A percentile compares a stretch with the other conserved stretches of the same genome.
Evolutionary conservation across 805 yeast genomes (phyloP).

Genomic region (Saccharomycopsis fermentans): DNA sequence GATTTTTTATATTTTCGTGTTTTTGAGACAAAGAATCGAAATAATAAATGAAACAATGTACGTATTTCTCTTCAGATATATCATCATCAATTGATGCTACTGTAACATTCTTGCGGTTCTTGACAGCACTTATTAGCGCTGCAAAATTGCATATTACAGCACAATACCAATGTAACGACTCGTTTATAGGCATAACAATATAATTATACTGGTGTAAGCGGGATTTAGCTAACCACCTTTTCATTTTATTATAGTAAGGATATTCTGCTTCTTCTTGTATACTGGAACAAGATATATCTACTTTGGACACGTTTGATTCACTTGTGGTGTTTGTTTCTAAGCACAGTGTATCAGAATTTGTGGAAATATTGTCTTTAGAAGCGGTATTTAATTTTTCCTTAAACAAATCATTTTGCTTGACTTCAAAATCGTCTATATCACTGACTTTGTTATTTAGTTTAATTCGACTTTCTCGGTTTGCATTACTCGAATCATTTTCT

Average conservation of each 20-base stretch:
- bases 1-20: constrained; percentile 41
- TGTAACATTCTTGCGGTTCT: constrained; percentile 15
- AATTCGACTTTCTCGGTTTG: too few species aligned
- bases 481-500: neutral
- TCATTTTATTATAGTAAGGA: constrained; percentile 50
- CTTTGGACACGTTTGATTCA: neutral
- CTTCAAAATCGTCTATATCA: too few species aligned
- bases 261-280: neutral
- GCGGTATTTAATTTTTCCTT: too few species aligned
- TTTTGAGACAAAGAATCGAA: constrained; percentile 68
- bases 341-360: neutral
- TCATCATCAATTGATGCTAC: constrained; percentile 16
- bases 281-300: neutral
- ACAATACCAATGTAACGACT: constrained; percentile 79
- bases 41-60: constrained; percentile 35
- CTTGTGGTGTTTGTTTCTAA: neutral
- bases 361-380: neutral
- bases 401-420: too few species aligned
- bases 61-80: constrained; percentile 1
- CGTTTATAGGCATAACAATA: constrained; percentile 74
- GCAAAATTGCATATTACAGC: constrained; percentile 55
- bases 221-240: constrained; percentile 68
- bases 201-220: constrained; percentile 50
- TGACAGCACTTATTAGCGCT: constrained; percentile 18
- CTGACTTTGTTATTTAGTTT: too few species aligned